These are phyloP conservation scores for Coffea canephora DNA, from an alignment of 257 asterid species.

Conservation along the genomic window DNA sequence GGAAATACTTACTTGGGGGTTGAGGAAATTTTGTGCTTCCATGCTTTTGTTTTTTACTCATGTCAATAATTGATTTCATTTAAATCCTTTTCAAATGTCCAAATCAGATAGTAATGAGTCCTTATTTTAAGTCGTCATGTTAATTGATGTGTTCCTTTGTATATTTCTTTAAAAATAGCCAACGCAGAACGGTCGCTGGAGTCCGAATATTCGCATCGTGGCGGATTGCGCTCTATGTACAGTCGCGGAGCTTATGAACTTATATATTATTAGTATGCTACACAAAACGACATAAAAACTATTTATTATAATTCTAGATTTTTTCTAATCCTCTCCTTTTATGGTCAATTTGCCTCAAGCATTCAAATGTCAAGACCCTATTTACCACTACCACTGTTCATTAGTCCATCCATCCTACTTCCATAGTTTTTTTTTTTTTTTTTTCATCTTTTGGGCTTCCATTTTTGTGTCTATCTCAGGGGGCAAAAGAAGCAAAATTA, in stretches of 20 bases:
- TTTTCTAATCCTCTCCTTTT: neutral
- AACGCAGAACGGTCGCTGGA: neutral
- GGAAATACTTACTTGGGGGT: too few relatives aligned
- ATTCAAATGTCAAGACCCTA: too few relatives aligned
- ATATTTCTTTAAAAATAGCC: neutral
- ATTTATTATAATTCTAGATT: too few relatives aligned
- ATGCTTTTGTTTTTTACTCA: too few relatives aligned
- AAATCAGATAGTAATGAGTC: conserved; percentile 6
- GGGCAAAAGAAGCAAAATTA: too few relatives aligned
- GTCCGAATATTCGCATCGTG: conserved; percentile 5
- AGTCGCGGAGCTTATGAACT: neutral
- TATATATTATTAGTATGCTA: neutral
- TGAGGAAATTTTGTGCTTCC: too few relatives aligned
- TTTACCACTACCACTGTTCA: too few relatives aligned
- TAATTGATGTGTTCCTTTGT: neutral
- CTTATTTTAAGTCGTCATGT: neutral
- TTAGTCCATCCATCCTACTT: too few relatives aligned
- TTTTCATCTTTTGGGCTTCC: too few relatives aligned
- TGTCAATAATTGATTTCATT: neutral
- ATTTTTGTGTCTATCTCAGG: neutral
- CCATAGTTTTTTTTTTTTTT: neutral
- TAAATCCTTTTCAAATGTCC: conserved; percentile 12
- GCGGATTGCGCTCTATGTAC: neutral
- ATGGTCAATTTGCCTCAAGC: neutral
- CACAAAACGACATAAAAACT: neutral